Conservation (phyloP, 2,329 filamentous ascomycete genomes). For the Fusarium brachygibbosum region DNA sequence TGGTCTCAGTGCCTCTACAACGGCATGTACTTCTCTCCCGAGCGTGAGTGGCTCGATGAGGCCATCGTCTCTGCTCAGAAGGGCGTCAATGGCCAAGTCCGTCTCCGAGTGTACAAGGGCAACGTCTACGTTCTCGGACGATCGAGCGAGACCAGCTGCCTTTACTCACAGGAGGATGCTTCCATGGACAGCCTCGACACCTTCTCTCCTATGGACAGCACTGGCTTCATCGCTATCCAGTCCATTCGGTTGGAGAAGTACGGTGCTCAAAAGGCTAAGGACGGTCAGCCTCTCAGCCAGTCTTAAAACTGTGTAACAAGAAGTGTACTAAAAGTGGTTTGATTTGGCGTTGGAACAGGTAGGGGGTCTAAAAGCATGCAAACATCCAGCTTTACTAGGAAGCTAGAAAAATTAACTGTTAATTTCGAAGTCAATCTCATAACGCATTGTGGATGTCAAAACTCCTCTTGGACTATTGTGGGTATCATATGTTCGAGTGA, state of each 20-base stretch:
- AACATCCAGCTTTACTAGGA: neutral
- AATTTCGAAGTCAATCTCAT: constrained; percentile 5
- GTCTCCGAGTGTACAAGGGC: constrained; percentile 63
- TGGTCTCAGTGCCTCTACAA: constrained; percentile 63
- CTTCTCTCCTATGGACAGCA: constrained; percentile 78
- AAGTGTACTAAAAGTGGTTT: constrained; percentile 30
- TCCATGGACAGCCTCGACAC: constrained; percentile 68
- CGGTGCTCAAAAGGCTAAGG: constrained; percentile 51
- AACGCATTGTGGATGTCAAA: neutral
- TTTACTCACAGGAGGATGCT: constrained; percentile 65
- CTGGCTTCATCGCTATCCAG: constrained; percentile 68
- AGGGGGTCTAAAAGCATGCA: constrained; percentile 19
- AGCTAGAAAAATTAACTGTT: constrained; percentile 10
- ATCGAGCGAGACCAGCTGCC: constrained; percentile 60
- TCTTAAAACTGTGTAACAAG: constrained; percentile 11
- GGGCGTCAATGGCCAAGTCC: constrained; percentile 54
- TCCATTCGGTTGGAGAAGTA: constrained; percentile 62
- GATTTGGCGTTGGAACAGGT: constrained; percentile 28
- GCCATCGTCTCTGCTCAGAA: constrained; percentile 70
- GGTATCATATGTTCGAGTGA: constrained; percentile 30
- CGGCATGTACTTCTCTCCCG: constrained; percentile 67
- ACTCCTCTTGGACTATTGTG: neutral
- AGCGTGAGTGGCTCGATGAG: constrained; percentile 58
- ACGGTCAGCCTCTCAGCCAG: constrained; percentile 51
- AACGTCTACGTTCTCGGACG: constrained; percentile 62